These are phyloP conservation scores for Pyrenophora graminea DNA, from an alignment of 2,329 filamentous ascomycete genomes.

Conservation along the genomic window DNA sequence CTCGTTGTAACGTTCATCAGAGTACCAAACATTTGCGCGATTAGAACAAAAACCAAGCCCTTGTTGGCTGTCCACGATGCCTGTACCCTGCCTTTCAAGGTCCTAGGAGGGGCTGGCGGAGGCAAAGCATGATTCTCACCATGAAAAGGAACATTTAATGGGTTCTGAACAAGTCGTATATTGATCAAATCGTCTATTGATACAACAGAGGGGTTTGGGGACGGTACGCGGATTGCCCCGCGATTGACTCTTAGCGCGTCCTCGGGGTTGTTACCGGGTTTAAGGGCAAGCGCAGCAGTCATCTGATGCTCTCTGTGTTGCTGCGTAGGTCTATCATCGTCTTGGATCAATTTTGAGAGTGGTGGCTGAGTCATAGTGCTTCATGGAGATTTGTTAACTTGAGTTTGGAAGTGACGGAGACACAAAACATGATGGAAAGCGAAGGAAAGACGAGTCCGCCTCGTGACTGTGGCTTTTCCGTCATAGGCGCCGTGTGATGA, in stretches of 20 bases:
- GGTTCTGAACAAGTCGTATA: slow-evolving; percentile 31
- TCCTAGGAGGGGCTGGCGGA: slow-evolving; percentile 28
- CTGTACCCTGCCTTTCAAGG: slow-evolving; percentile 25
- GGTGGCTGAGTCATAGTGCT: slow-evolving; percentile 32
- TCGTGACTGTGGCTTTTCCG: slow-evolving; percentile 3
- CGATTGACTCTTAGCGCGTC: slow-evolving; percentile 28
- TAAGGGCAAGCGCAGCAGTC: slow-evolving; percentile 21
- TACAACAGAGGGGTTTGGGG: slow-evolving; percentile 39
- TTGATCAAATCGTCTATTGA: slow-evolving; percentile 43
- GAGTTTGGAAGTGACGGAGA: slow-evolving; percentile 13
- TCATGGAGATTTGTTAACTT: slow-evolving; percentile 17
- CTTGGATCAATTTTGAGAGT: slow-evolving; percentile 19
- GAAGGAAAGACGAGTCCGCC: slow-evolving; percentile 4
- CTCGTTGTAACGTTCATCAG: slow-evolving; percentile 84
- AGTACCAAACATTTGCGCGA: slow-evolving; percentile 79
- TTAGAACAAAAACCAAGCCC: slow-evolving; percentile 72
- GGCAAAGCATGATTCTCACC: slow-evolving; percentile 26
- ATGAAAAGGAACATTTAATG: slow-evolving; percentile 21
- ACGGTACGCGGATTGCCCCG: slow-evolving; percentile 40
- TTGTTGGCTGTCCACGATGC: slow-evolving; percentile 68
- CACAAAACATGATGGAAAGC: slow-evolving; percentile 16
- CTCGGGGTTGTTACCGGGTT: slow-evolving; percentile 37
- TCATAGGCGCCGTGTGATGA: slow-evolving; percentile 26
- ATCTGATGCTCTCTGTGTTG: slow-evolving; percentile 10
- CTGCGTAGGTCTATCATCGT: slow-evolving; percentile 28